Base-by-base conservation (phyloP, 192 early-diverging fungal species). In the Coemansia sp. region DNA sequence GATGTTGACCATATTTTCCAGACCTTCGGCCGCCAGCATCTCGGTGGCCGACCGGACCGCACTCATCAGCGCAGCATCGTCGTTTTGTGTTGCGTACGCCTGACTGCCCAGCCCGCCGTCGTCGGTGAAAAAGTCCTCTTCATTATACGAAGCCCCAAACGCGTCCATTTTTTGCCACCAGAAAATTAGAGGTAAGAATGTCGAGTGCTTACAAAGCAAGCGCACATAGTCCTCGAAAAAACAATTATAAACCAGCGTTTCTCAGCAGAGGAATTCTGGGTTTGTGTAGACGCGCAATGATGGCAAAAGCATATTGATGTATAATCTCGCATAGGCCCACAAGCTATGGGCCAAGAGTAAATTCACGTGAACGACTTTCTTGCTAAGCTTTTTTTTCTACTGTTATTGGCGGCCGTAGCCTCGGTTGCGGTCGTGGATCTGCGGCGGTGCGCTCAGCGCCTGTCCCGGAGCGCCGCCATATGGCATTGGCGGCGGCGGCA, bases 21-120 rank as follows among this genome's bases (percentile, higher is more conserved):
- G 27, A 5, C 73, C 72, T 35, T 68, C 65, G 20, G 72, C 65
- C 12, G 62, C 65, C 17, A 75, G 51, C 72, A 68, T 76, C 17
- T 64, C 62, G 8, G 54, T 32, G 0, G 62, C 66, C 4, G 62
- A 69, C 1, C 62, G 60, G 14, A 69, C 54, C 14, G 73, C 73
- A 5, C 50, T 41, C 14, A 64, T 44, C 26, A 76, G 52, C 25
- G 52, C 58, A 12, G 22, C 26, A 2, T 47, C 45, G 17, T 47
- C 45, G 28, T 47, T 11, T 17, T 17, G 21, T 6, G 3, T 27
- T 3, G 14, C 11, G 21, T 35, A 14, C 15, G 6, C 30, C 9
- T 19, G 30, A 30, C 25, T 36, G 12, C 19, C 29, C 6, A 40
- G 19, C 5, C 55, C 47, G 35, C 17, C 29, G 17, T 20, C 29